Evolutionary conservation across 129 eudicot genomes (phyloP), one percentile per base, ranked within the genome.

Genomic region (Escallonia herrerae): DNA sequence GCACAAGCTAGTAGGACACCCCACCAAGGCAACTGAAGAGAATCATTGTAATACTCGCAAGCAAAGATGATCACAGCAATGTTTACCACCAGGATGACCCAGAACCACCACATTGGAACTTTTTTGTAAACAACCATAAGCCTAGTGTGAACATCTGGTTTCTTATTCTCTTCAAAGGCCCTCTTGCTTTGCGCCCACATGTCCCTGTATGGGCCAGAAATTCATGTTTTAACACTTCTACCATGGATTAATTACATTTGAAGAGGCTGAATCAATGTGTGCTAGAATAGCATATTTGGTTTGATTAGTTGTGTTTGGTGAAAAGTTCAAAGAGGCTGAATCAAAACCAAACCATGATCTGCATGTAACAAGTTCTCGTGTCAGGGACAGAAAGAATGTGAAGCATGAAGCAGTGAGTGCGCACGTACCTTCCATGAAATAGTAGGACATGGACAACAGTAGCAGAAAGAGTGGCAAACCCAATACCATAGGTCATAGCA

Each of bases 101-200:
- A 12, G 70, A 82, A 88, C 96, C 96, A 88, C 96, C 89, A 85
- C 72, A 57, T 53, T 1, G 96, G 96, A n/a, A 88, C 96, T 9
- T 53, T 82, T 44, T 77, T 75, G 65, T 88, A 85, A 6, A 10
- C 77, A 73, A 62, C 71, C 96, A 88, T 88, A 22, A 88, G 78
- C 82, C 64, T 82, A 2, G 83, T 77, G 69, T 88, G 96, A 6
- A 84, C 66, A 44, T 88, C 96, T 56, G 64, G 62, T 55, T 84
- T 84, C 64, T 44, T 60, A 2, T 66, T 47, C 12, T 65, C 47
- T 56, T 48, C 56, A 9, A 82, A 69, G 4, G 63, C 82, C 4
- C 58, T 74, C 69, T 65, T 81, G 62, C 64, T 64, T 67, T 68
- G 81, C 50, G 60, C 71, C 72, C 65, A 60, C 38, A 87, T 50